These are phyloP conservation scores for Penicillium chermesinum DNA, from an alignment of 495 filamentous ascomycete genomes.

Conservation along the genomic window DNA sequence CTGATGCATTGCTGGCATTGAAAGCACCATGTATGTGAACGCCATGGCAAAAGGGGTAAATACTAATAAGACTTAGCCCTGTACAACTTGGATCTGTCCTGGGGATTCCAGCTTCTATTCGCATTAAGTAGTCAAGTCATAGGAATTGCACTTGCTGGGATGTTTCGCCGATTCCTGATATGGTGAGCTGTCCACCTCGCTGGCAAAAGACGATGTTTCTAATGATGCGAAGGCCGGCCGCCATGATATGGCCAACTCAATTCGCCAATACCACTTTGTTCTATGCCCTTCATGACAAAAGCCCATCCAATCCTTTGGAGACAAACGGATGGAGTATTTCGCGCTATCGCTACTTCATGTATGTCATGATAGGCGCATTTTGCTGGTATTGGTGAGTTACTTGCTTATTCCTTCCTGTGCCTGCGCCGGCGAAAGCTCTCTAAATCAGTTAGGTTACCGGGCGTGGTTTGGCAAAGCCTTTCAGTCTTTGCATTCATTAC, in stretches of 20 bases:
- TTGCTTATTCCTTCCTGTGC: no score
- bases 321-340: conserved; percentile 52
- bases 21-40: conserved; percentile 32
- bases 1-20: conserved; percentile 19
- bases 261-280: conserved; percentile 23
- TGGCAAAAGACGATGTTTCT: not conserved
- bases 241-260: conserved; percentile 31
- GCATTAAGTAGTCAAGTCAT: conserved; percentile 58
- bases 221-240: conserved; percentile 21
- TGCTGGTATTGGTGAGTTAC: conserved; percentile 43
- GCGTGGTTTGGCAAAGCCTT: conserved; percentile 52
- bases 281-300: conserved; percentile 44
- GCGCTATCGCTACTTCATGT: conserved; percentile 51
- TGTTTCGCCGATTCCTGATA: conserved; percentile 57
- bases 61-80: conserved; percentile 35
- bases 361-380: conserved; percentile 42
- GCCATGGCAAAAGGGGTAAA: no score
- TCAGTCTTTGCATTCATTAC: conserved; percentile 58
- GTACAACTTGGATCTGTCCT: conserved; percentile 57
- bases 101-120: conserved; percentile 56
- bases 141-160: conserved; percentile 61
- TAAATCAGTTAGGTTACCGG: conserved; percentile 40
- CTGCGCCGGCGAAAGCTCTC: not conserved
- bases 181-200: conserved; percentile 20
- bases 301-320: conserved; percentile 34